Percentiles rank a stretch among this genome's conserved stretches.
phyloP scores from a whole-genome alignment of 1,284 basidiomycete species.

The Gomphus bonarii region DNA sequence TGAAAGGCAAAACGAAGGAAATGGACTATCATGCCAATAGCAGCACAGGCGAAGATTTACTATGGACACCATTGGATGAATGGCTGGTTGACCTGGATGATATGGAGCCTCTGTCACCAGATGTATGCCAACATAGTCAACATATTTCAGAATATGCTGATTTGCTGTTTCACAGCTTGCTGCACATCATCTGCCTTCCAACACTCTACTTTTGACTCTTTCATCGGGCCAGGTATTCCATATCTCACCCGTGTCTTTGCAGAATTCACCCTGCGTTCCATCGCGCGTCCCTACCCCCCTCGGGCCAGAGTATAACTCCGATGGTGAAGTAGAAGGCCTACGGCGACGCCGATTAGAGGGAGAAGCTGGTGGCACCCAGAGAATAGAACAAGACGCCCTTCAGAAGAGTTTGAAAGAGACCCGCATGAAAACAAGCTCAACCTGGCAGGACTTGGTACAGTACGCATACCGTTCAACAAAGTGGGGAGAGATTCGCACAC shows the following conservation, averaged over 20 bases:
- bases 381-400: conserved; percentile 12
- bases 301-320: conserved; percentile 52
- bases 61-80: conserved; percentile 58
- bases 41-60: conserved; percentile 16
- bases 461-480: conserved; percentile 23
- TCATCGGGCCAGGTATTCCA: conserved; percentile 48
- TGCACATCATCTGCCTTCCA: conserved; percentile 49
- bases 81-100: conserved; percentile 58
- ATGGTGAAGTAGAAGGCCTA: conserved; percentile 37
- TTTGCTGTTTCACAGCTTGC: conserved; percentile 27
- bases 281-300: conserved; percentile 14
- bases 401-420: conserved; percentile 24
- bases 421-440: conserved; percentile 33
- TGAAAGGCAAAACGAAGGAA: conserved; percentile 18
- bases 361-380: conserved; percentile 5
- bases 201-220: conserved; percentile 60
- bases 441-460: conserved; percentile 64
- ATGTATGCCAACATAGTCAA: conserved; percentile 35
- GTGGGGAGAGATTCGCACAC: neutral
- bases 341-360: conserved; percentile 7
- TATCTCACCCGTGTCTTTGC: conserved; percentile 25
- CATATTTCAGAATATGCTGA: conserved; percentile 9
- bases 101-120: conserved; percentile 49
- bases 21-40: conserved; percentile 10
- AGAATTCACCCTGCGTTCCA: neutral